Percentiles rank a stretch among this genome's conserved stretches.
These are phyloP conservation scores for Colletotrichum endophyticum DNA, from an alignment of 2,329 filamentous ascomycete species.

Conservation along the genomic window DNA sequence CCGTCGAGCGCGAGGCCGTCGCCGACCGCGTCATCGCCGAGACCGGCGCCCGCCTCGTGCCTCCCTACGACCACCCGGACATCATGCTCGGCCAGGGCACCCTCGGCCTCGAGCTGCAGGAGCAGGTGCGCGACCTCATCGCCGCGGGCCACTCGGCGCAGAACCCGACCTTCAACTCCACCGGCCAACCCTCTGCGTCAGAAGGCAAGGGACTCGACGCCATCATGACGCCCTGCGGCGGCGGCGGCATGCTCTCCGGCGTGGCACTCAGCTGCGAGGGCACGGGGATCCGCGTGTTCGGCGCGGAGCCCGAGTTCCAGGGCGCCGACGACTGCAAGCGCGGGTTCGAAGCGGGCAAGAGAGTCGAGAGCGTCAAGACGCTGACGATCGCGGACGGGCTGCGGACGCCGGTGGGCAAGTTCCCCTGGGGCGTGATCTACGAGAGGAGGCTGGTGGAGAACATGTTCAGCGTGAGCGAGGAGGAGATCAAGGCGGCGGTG, in stretches of 20 bases:
- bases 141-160: constrained; percentile 24
- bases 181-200: background rate
- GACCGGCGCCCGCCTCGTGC: constrained; percentile 80
- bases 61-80: constrained; percentile 91
- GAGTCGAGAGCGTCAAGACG: constrained; percentile 72
- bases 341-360: constrained; percentile 66
- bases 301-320: constrained; percentile 82
- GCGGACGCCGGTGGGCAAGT: constrained; percentile 77
- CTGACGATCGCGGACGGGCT: constrained; percentile 90
- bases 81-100: constrained; percentile 96
- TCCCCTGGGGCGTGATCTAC: constrained; percentile 80
- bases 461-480: constrained; percentile 78
- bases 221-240: constrained; percentile 84
- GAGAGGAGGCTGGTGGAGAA: constrained; percentile 71
- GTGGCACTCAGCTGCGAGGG: constrained; percentile 77
- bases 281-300: constrained; percentile 79
- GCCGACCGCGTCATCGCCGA: constrained; percentile 70
- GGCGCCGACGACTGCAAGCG: constrained; percentile 84
- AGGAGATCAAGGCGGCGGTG: constrained; percentile 80
- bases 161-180: constrained; percentile 14
- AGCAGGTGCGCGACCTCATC: constrained; percentile 68
- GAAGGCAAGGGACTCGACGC: constrained; percentile 58
- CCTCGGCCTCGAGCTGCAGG: constrained; percentile 79
- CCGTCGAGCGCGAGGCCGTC: constrained; percentile 79
- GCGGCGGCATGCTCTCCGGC: constrained; percentile 86